A percentile compares a stretch with the other conserved stretches of the same genome.
These are phyloP conservation scores for Lachnellula cervina DNA, from an alignment of 2,329 filamentous ascomycete species.

Conservation along the genomic window DNA sequence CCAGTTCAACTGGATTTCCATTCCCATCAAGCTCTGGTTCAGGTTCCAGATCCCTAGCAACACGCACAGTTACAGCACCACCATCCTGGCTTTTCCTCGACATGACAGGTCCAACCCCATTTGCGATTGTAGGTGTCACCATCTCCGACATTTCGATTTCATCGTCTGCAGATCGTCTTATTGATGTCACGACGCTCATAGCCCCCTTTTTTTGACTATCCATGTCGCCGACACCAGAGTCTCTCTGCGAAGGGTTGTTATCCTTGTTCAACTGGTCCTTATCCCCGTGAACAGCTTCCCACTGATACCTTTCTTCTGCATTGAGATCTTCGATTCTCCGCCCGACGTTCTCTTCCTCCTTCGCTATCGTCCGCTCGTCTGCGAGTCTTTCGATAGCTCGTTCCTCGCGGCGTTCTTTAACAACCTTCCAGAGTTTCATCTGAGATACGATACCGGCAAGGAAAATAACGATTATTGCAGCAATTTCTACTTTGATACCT, in stretches of 20 bases:
- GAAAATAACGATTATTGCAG: constrained; percentile 68
- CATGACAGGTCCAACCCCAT: constrained; percentile 38
- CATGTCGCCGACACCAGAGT: constrained; percentile 36
- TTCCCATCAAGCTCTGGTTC: constrained; percentile 17
- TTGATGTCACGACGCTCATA: constrained; percentile 20
- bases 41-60: constrained; percentile 19
- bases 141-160: constrained; percentile 51
- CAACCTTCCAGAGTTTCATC: constrained; percentile 77
- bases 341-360: constrained; percentile 66
- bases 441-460: constrained; percentile 78
- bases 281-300: constrained; percentile 75
- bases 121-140: constrained; percentile 30
- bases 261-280: constrained; percentile 36
- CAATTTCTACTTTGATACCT: constrained; percentile 81
- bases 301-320: constrained; percentile 57
- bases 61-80: constrained; percentile 21
- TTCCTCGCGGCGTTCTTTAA: constrained; percentile 57
- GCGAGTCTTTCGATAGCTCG: constrained; percentile 47
- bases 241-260: constrained; percentile 9
- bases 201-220: constrained; percentile 42
- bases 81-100: constrained; percentile 36
- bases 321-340: constrained; percentile 60
- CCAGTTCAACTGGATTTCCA: constrained; percentile 48
- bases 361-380: constrained; percentile 50
- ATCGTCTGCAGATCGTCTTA: constrained; percentile 38